These are phyloP conservation scores for Mycena latifolia DNA, from an alignment of 768 basidiomycete genomes.

Conservation along the genomic window DNA sequence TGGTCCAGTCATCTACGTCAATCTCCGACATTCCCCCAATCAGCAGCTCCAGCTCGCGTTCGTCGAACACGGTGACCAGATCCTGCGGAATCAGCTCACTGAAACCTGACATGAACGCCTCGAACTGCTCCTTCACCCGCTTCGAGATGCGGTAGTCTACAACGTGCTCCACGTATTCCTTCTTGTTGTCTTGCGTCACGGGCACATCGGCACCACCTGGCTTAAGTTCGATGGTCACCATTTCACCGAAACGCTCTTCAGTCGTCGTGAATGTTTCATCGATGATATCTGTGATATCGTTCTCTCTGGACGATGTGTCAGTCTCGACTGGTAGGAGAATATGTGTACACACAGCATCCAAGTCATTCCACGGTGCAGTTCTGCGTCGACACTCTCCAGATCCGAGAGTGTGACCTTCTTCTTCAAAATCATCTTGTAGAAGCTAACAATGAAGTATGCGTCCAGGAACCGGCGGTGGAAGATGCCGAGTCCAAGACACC, in stretches of 20 bases:
- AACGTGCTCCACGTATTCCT: constrained; percentile 94
- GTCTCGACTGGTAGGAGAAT: constrained; percentile 27
- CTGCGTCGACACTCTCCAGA: constrained; percentile 96
- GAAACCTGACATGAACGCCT: constrained; percentile 99
- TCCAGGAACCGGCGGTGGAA: constrained; percentile 99
- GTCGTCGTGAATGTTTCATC: constrained; percentile 98
- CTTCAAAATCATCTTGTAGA: constrained; percentile 99
- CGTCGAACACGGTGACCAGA: constrained; percentile 97
- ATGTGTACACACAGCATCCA: constrained; percentile 92
- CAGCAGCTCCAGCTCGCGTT: constrained; percentile 95
- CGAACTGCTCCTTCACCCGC: constrained; percentile 98
- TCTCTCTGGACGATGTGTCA: constrained; percentile 72
- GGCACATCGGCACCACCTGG: constrained; percentile 86
- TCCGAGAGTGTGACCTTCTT: constrained; percentile 97
- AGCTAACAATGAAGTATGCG: constrained; percentile 98
- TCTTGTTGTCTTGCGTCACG: constrained; percentile 98
- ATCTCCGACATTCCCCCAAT: constrained; percentile 99
- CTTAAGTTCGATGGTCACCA: constrained; percentile 96
- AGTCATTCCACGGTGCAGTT: constrained; percentile 92
- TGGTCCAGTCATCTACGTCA: constrained; percentile 99
- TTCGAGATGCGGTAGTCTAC: constrained; percentile 98
- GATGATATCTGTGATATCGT: constrained; percentile 98
- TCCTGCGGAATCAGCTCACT: constrained; percentile 99
- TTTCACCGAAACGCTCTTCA: constrained; percentile 98
- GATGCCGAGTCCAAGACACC: constrained; percentile 94